phyloP scores from a whole-genome alignment of 2,329 filamentous ascomycete genomes.

The Ceratocystis smalleyi region DNA sequence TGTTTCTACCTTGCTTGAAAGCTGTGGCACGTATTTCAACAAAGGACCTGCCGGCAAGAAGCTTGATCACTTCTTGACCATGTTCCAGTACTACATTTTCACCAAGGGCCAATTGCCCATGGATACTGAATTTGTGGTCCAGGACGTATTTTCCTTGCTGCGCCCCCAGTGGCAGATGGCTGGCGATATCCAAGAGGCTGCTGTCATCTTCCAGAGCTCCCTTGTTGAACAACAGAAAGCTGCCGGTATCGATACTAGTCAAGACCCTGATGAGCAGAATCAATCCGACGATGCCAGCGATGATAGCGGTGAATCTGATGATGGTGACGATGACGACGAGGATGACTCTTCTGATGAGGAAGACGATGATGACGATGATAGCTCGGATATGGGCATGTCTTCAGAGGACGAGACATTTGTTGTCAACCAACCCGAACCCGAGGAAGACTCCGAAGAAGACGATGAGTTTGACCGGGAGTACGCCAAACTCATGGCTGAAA shows the following conservation, averaged over 20 bases:
- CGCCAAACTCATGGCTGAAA: slow-evolving; percentile 96
- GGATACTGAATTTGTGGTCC: slow-evolving; percentile 93
- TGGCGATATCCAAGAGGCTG: slow-evolving; percentile 65
- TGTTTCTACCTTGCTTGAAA: slow-evolving; percentile 78
- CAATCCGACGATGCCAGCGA: slow-evolving; percentile 66
- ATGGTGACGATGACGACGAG: slow-evolving; percentile 41
- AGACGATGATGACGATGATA: slow-evolving; percentile 44
- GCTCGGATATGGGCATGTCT: slow-evolving; percentile 17
- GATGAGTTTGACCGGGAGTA: slow-evolving; percentile 97
- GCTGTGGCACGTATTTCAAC: slow-evolving; percentile 91
- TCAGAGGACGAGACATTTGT: slow-evolving; percentile 80
- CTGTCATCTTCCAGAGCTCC: slow-evolving; percentile 70
- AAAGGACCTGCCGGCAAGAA: slow-evolving; percentile 90
- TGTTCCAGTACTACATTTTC: slow-evolving; percentile 91
- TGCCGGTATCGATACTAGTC: slow-evolving; percentile 51
- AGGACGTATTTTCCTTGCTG: slow-evolving; percentile 74
- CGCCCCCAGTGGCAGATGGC: slow-evolving; percentile 88
- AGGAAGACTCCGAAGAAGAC: slow-evolving; percentile 82
- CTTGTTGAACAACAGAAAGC: slow-evolving; percentile 79
- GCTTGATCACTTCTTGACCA: slow-evolving; percentile 89
- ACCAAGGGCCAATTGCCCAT: slow-evolving; percentile 82
- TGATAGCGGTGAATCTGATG: slow-evolving; percentile 45
- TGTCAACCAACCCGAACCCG: slow-evolving; percentile 78
- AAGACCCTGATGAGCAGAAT: slow-evolving; percentile 61
- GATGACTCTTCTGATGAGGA: slow-evolving; percentile 41